Evolutionary conservation across 208 protist genomes (phyloP).

Genomic region (Trypanosoma melophagium): DNA sequence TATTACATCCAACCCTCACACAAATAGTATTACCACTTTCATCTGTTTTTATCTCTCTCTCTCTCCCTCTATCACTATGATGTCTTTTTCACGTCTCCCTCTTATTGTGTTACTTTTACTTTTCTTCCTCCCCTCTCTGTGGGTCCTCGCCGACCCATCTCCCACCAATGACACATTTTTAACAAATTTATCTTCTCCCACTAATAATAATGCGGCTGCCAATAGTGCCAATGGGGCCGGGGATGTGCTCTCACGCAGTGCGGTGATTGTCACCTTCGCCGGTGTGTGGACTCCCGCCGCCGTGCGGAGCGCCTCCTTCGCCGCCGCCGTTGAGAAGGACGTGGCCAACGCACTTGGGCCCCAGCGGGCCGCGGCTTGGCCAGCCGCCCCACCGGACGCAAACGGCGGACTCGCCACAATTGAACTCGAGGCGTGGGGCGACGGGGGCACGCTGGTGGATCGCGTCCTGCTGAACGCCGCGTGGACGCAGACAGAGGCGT

Average conservation of each 20-base stretch:
- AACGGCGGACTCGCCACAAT: constrained; percentile 1
- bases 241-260: neutral
- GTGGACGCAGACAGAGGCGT: constrained; percentile 15
- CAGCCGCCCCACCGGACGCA: neutral
- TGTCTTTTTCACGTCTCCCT: too few species aligned
- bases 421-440: constrained; percentile 13
- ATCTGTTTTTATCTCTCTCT: too few species aligned
- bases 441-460: constrained; percentile 15
- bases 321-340: neutral
- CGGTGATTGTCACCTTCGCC: neutral
- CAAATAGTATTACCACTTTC: too few species aligned
- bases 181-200: too few species aligned
- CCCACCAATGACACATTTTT: too few species aligned
- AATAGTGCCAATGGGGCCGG: too few species aligned
- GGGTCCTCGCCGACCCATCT: too few species aligned
- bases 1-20: too few species aligned
- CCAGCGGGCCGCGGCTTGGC: constrained; percentile 13
- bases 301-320: neutral
- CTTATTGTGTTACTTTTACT: too few species aligned
- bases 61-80: too few species aligned
- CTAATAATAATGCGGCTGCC: too few species aligned
- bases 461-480: neutral
- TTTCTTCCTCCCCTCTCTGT: too few species aligned
- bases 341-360: constrained; percentile 3
- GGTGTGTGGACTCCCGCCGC: constrained; percentile 10